A percentile compares a stretch with the other conserved stretches of the same genome.
phyloP scores from a whole-genome alignment of 140 eudicot species.

The Oenanthe javanica region DNA sequence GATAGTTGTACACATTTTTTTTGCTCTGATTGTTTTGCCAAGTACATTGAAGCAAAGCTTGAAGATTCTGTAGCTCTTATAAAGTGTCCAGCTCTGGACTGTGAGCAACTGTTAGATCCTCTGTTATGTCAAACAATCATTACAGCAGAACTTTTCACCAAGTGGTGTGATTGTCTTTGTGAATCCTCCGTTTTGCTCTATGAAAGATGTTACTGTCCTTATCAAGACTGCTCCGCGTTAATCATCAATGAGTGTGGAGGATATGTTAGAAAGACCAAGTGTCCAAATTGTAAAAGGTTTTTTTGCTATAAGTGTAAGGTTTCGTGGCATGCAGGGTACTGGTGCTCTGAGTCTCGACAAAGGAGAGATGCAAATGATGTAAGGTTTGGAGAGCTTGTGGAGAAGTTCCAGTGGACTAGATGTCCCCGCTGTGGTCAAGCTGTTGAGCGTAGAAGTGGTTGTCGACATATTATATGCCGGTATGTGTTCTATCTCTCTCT shows the following conservation, averaged over 20 bases:
- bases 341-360: constrained; percentile 14
- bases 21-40: not conserved
- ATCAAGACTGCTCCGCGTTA: constrained; percentile 23
- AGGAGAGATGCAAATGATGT: constrained; percentile 33
- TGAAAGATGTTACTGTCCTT: constrained; percentile 27
- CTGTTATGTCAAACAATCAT: constrained; percentile 10
- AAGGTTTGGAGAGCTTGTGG: constrained; percentile 23
- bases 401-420: constrained; percentile 30
- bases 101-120: constrained; percentile 20
- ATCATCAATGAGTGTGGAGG: constrained; percentile 33
- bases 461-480: constrained; percentile 32
- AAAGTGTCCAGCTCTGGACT: constrained; percentile 18
- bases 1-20: no score
- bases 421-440: constrained; percentile 37
- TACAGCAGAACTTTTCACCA: constrained; percentile 7
- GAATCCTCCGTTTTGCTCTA: constrained; percentile 7
- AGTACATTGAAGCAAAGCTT: not conserved
- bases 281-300: constrained; percentile 21
- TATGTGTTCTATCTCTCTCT: not conserved
- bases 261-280: constrained; percentile 10
- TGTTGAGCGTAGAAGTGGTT: constrained; percentile 31
- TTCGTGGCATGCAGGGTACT: constrained; percentile 26
- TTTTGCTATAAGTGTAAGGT: constrained; percentile 23
- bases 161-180: constrained; percentile 26
- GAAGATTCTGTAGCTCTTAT: constrained; percentile 7